A percentile compares a stretch with the other conserved stretches of the same genome.
These are phyloP conservation scores for Garcia nutans DNA, from an alignment of 345 rosid species.

Conservation along the genomic window DNA sequence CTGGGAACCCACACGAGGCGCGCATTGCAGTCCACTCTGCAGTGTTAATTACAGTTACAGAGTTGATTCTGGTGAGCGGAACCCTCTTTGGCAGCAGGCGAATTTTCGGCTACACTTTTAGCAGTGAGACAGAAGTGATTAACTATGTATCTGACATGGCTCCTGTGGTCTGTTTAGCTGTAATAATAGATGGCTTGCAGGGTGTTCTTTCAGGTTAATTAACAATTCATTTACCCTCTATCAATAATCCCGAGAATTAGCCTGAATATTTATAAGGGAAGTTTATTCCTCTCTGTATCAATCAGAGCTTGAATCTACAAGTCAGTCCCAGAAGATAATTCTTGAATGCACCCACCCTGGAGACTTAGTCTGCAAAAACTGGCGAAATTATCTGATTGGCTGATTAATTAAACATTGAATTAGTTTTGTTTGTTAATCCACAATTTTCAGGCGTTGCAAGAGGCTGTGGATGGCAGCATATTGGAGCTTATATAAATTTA, in stretches of 20 bases:
- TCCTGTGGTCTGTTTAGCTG: constrained; percentile 23
- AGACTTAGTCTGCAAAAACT: too few species aligned
- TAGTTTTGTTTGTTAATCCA: neutral
- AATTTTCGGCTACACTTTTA: constrained; percentile 20
- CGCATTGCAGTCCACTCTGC: neutral
- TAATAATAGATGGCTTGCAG: constrained; percentile 21
- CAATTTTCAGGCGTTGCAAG: constrained; percentile 13
- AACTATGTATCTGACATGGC: constrained; percentile 14
- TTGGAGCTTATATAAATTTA: constrained; percentile 12
- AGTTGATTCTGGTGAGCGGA: constrained; percentile 11
- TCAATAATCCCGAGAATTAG: neutral
- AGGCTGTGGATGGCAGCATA: constrained; percentile 22
- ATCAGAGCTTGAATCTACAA: too few species aligned
- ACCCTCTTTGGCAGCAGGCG: constrained; percentile 10
- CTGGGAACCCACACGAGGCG: constrained; percentile 10
- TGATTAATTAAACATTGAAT: too few species aligned
- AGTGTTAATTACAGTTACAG: neutral
- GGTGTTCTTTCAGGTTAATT: constrained; percentile 17
- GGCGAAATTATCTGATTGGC: too few species aligned
- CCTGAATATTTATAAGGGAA: too few species aligned
- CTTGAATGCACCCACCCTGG: too few species aligned
- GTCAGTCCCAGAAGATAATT: too few species aligned
- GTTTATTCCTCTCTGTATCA: too few species aligned
- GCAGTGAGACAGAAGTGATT: constrained; percentile 17
- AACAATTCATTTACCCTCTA: neutral